Percentiles rank a stretch among this genome's conserved stretches.
These are phyloP conservation scores for Penicillium flavigenum DNA, from an alignment of 495 filamentous ascomycete genomes.

Conservation along the genomic window DNA sequence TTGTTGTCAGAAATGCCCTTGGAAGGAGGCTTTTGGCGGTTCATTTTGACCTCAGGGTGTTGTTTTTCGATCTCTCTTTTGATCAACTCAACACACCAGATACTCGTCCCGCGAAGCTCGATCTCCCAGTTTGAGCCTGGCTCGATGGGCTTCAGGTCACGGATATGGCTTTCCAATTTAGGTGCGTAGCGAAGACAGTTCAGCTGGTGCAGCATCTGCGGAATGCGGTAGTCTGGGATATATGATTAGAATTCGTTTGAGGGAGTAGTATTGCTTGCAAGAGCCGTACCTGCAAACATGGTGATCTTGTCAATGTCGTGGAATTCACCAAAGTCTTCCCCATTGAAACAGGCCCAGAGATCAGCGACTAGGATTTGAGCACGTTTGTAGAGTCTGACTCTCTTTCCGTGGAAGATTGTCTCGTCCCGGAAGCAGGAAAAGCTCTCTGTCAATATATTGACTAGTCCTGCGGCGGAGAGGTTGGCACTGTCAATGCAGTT, in stretches of 20 bases:
- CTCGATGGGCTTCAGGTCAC: slow-evolving; percentile 58
- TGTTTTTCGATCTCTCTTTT: slow-evolving; percentile 71
- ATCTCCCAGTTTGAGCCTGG: slow-evolving; percentile 79
- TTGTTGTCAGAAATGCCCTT: slow-evolving; percentile 9
- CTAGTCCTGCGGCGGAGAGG: slow-evolving; percentile 76
- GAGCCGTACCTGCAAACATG: slow-evolving; percentile 76
- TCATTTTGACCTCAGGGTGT: slow-evolving; percentile 60
- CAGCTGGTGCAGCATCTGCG: slow-evolving; percentile 85
- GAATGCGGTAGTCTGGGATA: slow-evolving; percentile 80
- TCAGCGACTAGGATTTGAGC: slow-evolving; percentile 96
- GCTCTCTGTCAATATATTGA: slow-evolving; percentile 74
- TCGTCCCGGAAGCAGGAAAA: slow-evolving; percentile 89
- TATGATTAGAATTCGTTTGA: slow-evolving; percentile 5
- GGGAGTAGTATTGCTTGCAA: background rate
- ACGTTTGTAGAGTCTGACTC: slow-evolving; percentile 82
- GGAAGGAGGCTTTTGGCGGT: slow-evolving; percentile 8
- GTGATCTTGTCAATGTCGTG: slow-evolving; percentile 91
- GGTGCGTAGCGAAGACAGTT: slow-evolving; percentile 84
- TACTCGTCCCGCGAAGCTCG: slow-evolving; percentile 83
- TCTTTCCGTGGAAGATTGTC: slow-evolving; percentile 65
- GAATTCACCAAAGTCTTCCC: slow-evolving; percentile 76
- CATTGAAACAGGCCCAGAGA: slow-evolving; percentile 91
- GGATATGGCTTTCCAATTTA: slow-evolving; percentile 67
- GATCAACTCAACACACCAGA: slow-evolving; percentile 93
- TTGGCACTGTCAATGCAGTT: slow-evolving; percentile 75